phyloP scores from a whole-genome alignment of 371 early-diverging fungal genomes.

The Circinella umbellata region DNA sequence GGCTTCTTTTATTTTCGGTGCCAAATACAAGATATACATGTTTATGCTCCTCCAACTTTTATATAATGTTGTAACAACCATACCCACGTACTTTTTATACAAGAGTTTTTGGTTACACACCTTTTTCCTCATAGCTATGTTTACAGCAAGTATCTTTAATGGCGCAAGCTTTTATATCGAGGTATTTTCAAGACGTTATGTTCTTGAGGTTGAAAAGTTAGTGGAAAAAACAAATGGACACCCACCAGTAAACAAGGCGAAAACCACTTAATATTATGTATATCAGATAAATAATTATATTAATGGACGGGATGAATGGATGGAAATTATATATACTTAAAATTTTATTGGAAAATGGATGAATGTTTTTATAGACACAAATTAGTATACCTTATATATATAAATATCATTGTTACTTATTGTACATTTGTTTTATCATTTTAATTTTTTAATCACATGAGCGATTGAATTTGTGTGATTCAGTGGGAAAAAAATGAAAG shows the following conservation, averaged over 20 bases:
- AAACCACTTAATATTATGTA: conserved; percentile 7
- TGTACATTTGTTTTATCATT: no score
- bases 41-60: conserved; percentile 71
- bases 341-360: no score
- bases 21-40: conserved; percentile 59
- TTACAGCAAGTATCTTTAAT: conserved; percentile 70
- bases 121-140: conserved; percentile 56
- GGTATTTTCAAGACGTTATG: conserved; percentile 68
- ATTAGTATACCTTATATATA: no score
- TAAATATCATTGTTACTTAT: no score
- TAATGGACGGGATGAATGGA: no score
- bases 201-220: conserved; percentile 52
- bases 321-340: no score
- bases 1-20: conserved; percentile 55
- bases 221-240: conserved; percentile 25
- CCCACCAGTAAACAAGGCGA: conserved; percentile 5
- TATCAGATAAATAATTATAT: no score
- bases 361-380: no score
- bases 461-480: no score
- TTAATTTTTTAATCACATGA: no score
- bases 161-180: conserved; percentile 79
- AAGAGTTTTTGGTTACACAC: conserved; percentile 62
- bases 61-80: conserved; percentile 58
- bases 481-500: no score
- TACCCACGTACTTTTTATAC: conserved; percentile 51